Conservation (phyloP, 2,329 filamentous ascomycete genomes). For the Metarhizium brunneum region DNA sequence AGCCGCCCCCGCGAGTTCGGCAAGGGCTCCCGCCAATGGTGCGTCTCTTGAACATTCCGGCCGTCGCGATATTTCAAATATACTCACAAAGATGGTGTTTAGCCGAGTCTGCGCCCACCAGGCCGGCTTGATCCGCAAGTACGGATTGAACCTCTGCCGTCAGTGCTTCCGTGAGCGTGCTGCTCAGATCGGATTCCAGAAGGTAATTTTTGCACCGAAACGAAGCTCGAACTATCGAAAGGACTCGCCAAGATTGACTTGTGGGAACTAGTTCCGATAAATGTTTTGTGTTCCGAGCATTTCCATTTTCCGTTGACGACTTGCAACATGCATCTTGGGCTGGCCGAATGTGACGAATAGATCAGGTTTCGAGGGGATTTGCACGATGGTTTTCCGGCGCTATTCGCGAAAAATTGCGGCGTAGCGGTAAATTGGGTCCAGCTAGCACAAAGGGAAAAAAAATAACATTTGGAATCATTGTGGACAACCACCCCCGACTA, state of each 20-base stretch:
- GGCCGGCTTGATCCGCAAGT: conserved; percentile 99
- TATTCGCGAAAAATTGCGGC: neutral
- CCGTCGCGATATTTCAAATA: neutral
- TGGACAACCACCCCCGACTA: neutral
- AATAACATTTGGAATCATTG: neutral
- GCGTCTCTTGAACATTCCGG: conserved; percentile 30
- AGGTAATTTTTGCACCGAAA: conserved; percentile 37
- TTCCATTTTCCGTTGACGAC: neutral
- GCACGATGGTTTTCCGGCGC: neutral
- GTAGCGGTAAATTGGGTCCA: neutral
- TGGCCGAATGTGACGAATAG: neutral
- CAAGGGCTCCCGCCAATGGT: conserved; percentile 93
- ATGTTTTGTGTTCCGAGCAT: neutral
- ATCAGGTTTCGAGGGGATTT: neutral
- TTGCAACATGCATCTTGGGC: neutral
- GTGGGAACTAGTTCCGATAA: neutral
- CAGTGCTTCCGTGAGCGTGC: conserved; percentile 71
- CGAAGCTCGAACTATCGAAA: neutral
- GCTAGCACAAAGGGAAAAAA: neutral
- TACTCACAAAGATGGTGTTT: conserved; percentile 10
- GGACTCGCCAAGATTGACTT: neutral
- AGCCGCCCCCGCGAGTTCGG: conserved; percentile 94
- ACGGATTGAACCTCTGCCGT: conserved; percentile 85
- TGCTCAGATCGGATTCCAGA: conserved; percentile 64
- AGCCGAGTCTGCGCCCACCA: conserved; percentile 77